phyloP scores from a whole-genome alignment of 305 asterid species.

The Fraxinus xanthoxyloides region DNA sequence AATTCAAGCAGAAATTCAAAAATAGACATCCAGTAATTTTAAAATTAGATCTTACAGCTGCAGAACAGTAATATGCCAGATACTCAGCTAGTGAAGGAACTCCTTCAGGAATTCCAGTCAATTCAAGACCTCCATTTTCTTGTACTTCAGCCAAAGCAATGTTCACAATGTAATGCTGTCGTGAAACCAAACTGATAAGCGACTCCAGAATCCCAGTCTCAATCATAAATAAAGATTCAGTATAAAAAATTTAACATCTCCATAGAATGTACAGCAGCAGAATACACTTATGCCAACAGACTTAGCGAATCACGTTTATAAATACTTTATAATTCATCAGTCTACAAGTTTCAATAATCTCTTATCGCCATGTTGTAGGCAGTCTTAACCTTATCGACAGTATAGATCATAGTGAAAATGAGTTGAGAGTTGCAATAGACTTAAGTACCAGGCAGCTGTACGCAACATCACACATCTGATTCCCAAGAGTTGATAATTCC shows the following conservation, averaged over 20 bases:
- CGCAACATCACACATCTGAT: constrained; percentile 97
- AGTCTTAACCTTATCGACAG: too few relatives aligned
- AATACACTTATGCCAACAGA: neutral
- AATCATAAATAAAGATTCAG: neutral
- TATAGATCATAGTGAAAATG: neutral
- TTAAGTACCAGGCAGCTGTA: constrained; percentile 79
- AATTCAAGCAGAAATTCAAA: neutral
- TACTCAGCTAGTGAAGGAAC: constrained; percentile 71
- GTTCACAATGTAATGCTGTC: constrained; percentile 74
- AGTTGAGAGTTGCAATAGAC: constrained; percentile 22
- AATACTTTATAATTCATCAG: constrained; percentile 3
- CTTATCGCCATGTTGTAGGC: too few relatives aligned
- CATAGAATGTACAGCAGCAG: neutral
- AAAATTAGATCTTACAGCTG: constrained; percentile 54
- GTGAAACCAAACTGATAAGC: constrained; percentile 22
- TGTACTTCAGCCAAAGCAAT: constrained; percentile 45
- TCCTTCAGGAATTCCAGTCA: constrained; percentile 70
- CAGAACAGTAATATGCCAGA: constrained; percentile 72
- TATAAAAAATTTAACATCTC: neutral
- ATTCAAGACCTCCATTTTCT: constrained; percentile 58
- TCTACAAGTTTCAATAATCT: neutral
- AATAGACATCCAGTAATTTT: constrained; percentile 5
- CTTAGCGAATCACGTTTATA: constrained; percentile 1
- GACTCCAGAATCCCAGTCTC: neutral
- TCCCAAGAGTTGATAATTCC: constrained; percentile 95